Percentiles rank a stretch among this genome's conserved stretches.
Conservation (phyloP, 176 grass and related monocot genomes). For the Luzula sylvatica region DNA sequence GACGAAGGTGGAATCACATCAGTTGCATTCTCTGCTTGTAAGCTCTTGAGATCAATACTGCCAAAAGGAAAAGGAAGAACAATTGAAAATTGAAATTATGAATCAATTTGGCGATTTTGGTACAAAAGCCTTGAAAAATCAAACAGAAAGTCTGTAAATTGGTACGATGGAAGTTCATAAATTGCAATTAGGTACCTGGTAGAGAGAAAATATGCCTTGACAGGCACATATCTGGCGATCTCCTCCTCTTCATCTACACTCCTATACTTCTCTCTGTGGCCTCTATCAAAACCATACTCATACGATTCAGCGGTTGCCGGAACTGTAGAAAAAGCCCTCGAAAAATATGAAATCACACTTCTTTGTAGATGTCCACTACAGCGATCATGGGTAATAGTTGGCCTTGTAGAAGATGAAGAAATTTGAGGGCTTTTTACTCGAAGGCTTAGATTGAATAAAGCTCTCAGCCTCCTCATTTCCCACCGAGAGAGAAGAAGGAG, state of each 20-base stretch:
- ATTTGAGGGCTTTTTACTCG: not conserved
- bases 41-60: conserved; percentile 87
- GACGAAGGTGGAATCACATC: conserved; percentile 62
- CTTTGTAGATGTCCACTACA: not conserved
- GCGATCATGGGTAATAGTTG: not conserved
- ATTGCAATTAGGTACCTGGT: conserved; percentile 31
- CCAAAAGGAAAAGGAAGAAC: conserved; percentile 22
- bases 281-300: conserved; percentile 1
- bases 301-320: not conserved
- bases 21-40: conserved; percentile 56
- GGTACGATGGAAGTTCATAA: conserved; percentile 2
- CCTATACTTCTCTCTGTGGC: not conserved
- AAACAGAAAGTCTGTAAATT: conserved; percentile 13
- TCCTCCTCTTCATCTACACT: conserved; percentile 40
- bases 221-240: conserved; percentile 49
- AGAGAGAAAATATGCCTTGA: conserved; percentile 89
- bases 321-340: conserved; percentile 6
- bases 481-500: not conserved
- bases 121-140: not conserved
- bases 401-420: not conserved
- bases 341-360: conserved; percentile 1
- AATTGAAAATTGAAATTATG: not conserved
- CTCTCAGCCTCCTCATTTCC: conserved; percentile 13
- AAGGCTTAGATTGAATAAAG: conserved; percentile 7
- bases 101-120: not conserved